Evolutionary conservation across 805 yeast genomes (phyloP), one percentile per base, ranked within the genome.

Genomic region (Cyberlindnera euphorbiae): DNA sequence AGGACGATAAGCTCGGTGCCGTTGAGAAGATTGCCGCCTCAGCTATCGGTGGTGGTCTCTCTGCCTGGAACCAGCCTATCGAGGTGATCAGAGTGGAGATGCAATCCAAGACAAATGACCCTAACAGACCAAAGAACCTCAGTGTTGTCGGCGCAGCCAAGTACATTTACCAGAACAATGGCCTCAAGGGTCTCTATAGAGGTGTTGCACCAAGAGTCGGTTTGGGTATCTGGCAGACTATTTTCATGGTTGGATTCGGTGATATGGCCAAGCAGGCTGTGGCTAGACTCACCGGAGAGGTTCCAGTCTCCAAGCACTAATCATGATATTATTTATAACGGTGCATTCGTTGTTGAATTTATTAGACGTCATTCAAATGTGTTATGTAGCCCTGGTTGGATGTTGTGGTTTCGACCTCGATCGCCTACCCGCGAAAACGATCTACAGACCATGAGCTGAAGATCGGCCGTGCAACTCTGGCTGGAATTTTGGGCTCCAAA

Each of bases 21-120:
- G 50, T 67, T 16, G 97, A 93, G 60, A 89, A 89, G 65, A 82
- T 93, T 38, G 66, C 74, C 17, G 87, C 95, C 5, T 79, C 94
- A 13, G 85, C 83, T 8, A 66, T 93, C 44, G 98, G 98, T 75
- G 98, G 98, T 67, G 97, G 96, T 47, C 75, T 93, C 47, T 79
- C 90, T 41, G 96, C 97, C 13, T 93, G 98, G 97, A 93, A 93
- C 66, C 98, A 93, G 67, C 98, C 97, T 26, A 88, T 93, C 55
- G 98, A 93, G 67, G 98, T 93, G 36, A 83, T 89, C 49, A 79
- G 98, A 63, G 95, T 93, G 14, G 98, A 93, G 66, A 88, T 93
- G 97, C 98, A 93, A 67, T 82, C 95, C 39, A 82, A 83, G 68
- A 87, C 89, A n/a, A 67, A 63, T 32, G 97, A 90, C 65, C 96